These are phyloP conservation scores for Acephala macrosclerotiorum DNA, from an alignment of 2,329 filamentous ascomycete species.

Conservation along the genomic window DNA sequence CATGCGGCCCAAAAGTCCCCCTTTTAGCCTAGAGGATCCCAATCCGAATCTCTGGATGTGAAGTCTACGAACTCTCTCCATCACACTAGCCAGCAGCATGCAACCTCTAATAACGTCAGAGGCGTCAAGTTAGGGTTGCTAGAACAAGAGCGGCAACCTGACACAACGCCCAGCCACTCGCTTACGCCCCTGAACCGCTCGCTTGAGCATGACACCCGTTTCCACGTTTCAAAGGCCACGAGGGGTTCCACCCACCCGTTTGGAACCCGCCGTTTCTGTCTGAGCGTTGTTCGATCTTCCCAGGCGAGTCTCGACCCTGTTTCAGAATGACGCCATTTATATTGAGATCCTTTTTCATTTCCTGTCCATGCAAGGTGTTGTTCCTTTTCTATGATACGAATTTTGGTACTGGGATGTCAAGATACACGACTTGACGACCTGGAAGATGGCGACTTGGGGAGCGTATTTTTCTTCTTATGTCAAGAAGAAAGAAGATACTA, in stretches of 20 bases:
- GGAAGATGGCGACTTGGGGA: conserved; percentile 34
- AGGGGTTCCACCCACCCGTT: neutral
- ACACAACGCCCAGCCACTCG: conserved; percentile 3
- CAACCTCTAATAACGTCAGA: neutral
- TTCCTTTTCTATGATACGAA: neutral
- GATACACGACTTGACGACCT: neutral
- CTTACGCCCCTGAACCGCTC: conserved; percentile 7
- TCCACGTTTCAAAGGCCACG: conserved; percentile 7
- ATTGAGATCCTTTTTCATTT: conserved; percentile 4
- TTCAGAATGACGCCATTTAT: conserved; percentile 7
- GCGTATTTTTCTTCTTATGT: conserved; percentile 32
- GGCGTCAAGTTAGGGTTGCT: conserved; percentile 8
- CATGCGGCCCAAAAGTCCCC: too few relatives aligned
- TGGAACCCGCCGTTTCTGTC: conserved; percentile 9
- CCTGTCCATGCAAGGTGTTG: neutral
- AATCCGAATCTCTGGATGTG: neutral
- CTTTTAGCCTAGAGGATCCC: too few relatives aligned
- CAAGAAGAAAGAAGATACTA: conserved; percentile 30
- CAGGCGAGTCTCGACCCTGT: conserved; percentile 3
- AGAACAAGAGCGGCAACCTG: neutral
- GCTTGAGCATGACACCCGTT: neutral
- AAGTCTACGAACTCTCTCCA: neutral
- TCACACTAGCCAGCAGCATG: neutral
- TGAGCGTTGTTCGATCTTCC: conserved; percentile 9
- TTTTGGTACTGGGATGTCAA: neutral